phyloP scores from a whole-genome alignment of 2,329 filamentous ascomycete genomes.

The Leptosphaerulina australis region DNA sequence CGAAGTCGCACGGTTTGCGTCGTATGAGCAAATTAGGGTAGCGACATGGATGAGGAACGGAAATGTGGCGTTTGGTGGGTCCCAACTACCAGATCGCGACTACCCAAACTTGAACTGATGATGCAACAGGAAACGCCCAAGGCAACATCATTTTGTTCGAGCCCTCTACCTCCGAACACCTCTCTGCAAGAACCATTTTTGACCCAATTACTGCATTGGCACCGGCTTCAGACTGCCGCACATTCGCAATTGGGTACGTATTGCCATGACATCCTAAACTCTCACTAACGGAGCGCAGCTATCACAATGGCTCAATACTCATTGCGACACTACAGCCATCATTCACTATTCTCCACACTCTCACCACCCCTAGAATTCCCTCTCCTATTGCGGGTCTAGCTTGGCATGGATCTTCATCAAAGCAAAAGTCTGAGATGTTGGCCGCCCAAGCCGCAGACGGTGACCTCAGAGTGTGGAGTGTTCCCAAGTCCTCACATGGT shows the following conservation, averaged over 20 bases:
- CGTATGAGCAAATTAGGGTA: conserved; percentile 83
- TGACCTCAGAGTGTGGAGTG: conserved; percentile 94
- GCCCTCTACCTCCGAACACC: conserved; percentile 88
- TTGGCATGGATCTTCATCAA: conserved; percentile 96
- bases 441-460: conserved; percentile 91
- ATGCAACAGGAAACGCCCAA: conserved; percentile 76
- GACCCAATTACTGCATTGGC: conserved; percentile 94
- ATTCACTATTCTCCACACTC: conserved; percentile 91
- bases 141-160: conserved; percentile 96
- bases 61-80: conserved; percentile 91
- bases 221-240: conserved; percentile 85
- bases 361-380: conserved; percentile 81
- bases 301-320: conserved; percentile 91
- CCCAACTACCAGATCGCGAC: conserved; percentile 1
- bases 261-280: not conserved
- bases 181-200: conserved; percentile 89
- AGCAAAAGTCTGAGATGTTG: conserved; percentile 97
- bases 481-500: conserved; percentile 76
- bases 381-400: conserved; percentile 85
- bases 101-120: conserved; percentile 16
- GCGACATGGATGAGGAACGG: conserved; percentile 97
- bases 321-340: conserved; percentile 87
- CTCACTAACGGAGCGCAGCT: conserved; percentile 61
- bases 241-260: conserved; percentile 89
- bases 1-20: conserved; percentile 88